Conservation (phyloP, 1,284 basidiomycete species). For the Ustilago sp. region DNA sequence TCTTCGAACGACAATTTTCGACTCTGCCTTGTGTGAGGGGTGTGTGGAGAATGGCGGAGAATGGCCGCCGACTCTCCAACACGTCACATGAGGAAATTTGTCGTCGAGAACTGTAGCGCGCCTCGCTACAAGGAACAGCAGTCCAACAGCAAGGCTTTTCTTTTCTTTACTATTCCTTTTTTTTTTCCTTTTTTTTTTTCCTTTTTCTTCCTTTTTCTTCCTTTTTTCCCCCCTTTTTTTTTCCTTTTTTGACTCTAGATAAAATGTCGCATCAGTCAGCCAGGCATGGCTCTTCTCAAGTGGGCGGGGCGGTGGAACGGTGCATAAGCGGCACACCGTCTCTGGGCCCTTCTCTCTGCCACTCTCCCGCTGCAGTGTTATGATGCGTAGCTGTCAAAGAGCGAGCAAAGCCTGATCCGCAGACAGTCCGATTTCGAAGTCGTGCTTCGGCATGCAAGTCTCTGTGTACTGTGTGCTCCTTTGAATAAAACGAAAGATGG, state of each 20-base stretch:
- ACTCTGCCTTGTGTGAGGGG: not conserved
- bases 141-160: constrained; percentile 6
- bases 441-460: too few species aligned
- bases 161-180: too few species aligned
- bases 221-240: too few species aligned
- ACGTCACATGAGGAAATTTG: not conserved
- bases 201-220: too few species aligned
- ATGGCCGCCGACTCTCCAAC: constrained; percentile 7
- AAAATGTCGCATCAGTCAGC: constrained; percentile 7
- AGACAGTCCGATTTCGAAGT: not conserved
- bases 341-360: not conserved
- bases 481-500: too few species aligned
- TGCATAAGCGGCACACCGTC: not conserved
- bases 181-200: too few species aligned
- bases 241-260: too few species aligned
- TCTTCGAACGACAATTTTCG: constrained; percentile 7
- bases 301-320: constrained; percentile 7
- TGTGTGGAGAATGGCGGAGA: not conserved
- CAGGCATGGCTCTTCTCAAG: constrained; percentile 6
- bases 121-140: constrained; percentile 10
- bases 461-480: too few species aligned
- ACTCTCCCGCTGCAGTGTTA: not conserved
- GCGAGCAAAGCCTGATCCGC: not conserved
- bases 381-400: constrained; percentile 1
- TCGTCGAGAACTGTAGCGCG: constrained; percentile 6